phyloP scores from a whole-genome alignment of 768 basidiomycete genomes.

The Xerocomus brunneocitrinus region DNA sequence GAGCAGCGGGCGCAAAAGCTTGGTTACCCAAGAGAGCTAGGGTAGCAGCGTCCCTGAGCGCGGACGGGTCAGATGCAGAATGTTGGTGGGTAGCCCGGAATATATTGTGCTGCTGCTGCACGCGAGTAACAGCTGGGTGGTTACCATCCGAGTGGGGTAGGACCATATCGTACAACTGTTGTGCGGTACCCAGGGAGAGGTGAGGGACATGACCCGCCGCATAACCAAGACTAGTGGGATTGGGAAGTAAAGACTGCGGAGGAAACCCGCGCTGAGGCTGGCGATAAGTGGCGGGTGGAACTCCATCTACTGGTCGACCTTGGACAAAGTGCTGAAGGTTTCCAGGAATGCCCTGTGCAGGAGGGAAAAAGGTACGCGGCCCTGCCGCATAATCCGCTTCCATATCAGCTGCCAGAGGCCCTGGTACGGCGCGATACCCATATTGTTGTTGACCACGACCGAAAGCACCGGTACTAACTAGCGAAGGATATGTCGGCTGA shows the following conservation, averaged over 20 bases:
- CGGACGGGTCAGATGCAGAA: constrained; percentile 77
- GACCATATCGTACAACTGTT: constrained; percentile 82
- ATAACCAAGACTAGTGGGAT: constrained; percentile 51
- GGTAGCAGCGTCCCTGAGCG: constrained; percentile 66
- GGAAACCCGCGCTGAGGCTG: constrained; percentile 56
- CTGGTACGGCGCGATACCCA: constrained; percentile 44
- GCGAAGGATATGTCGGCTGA: constrained; percentile 62
- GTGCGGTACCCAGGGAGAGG: constrained; percentile 67
- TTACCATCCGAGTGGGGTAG: constrained; percentile 45
- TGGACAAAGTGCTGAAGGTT: constrained; percentile 45
- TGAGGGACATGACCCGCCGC: constrained; percentile 55
- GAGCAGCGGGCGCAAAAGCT: constrained; percentile 45
- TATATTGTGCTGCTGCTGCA: constrained; percentile 73
- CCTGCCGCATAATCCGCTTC: constrained; percentile 55
- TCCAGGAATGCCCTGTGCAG: constrained; percentile 38
- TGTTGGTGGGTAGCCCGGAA: constrained; percentile 77
- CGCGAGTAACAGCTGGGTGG: constrained; percentile 64
- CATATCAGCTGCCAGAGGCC: constrained; percentile 16
- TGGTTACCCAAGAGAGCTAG: constrained; percentile 58
- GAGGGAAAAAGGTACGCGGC: constrained; percentile 51
- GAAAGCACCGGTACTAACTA: constrained; percentile 43
- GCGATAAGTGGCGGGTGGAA: constrained; percentile 51
- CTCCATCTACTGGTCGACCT: constrained; percentile 47
- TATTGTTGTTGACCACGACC: constrained; percentile 53
- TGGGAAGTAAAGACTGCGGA: constrained; percentile 52